Percentiles rank a stretch among this genome's conserved stretches.
These are phyloP conservation scores for Vigna nakashimae DNA, from an alignment of 306 rosid species.

Conservation along the genomic window DNA sequence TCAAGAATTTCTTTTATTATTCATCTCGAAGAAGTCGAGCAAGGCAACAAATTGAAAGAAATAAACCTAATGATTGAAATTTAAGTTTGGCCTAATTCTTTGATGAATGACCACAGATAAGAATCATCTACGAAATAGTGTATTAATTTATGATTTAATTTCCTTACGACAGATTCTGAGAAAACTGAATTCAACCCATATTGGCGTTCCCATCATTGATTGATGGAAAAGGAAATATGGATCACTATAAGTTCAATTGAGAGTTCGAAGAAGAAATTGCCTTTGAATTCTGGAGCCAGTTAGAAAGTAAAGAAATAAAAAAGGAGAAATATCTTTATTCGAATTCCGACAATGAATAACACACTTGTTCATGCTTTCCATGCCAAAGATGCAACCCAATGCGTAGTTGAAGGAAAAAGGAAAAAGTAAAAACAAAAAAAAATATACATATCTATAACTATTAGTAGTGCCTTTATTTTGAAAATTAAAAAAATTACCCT, in stretches of 20 bases:
- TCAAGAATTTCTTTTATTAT: background rate
- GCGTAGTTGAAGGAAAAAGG: constrained; percentile 3
- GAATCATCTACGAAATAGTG: background rate
- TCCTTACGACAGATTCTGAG: background rate
- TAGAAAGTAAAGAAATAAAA: constrained; percentile 1
- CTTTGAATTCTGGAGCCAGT: background rate
- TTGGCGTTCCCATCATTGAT: constrained; percentile 10
- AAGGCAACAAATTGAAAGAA: background rate
- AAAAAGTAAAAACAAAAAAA: background rate
- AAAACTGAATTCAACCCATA: background rate
- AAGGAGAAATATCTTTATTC: constrained; percentile 16
- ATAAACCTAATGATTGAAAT: background rate
- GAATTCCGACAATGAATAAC: constrained; percentile 9
- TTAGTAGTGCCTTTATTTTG: too few relatives aligned
- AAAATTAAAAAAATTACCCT: too few relatives aligned
- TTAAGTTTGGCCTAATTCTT: background rate
- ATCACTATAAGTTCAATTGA: constrained; percentile 6
- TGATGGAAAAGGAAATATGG: background rate
- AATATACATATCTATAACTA: background rate
- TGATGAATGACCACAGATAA: background rate
- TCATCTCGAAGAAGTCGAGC: background rate
- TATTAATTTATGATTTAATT: background rate
- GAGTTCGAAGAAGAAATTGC: constrained; percentile 16
- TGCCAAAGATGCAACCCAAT: constrained; percentile 21
- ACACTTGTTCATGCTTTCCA: constrained; percentile 22